Conservation (phyloP, 2,329 filamentous ascomycete species). For the Exophiala sp. region DNA sequence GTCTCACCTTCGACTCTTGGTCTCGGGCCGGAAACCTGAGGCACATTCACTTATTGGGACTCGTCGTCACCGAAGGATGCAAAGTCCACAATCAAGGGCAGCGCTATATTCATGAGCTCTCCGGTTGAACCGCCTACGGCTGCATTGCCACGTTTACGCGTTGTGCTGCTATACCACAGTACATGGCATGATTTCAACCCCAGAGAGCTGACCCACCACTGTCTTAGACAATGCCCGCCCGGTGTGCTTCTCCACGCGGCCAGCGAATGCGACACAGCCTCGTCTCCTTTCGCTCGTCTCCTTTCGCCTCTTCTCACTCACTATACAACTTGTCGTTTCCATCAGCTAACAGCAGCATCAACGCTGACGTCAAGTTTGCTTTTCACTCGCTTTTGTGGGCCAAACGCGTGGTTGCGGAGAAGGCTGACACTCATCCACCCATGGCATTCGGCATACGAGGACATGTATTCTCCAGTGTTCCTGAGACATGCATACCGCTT, state of each 20-base stretch:
- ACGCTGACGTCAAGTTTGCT: neutral
- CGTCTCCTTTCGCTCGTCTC: neutral
- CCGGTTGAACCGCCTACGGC: neutral
- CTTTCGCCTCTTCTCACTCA: too few relatives aligned
- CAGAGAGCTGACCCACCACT: neutral
- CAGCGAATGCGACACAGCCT: neutral
- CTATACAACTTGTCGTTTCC: neutral
- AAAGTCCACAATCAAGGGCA: neutral
- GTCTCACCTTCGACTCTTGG: too few relatives aligned
- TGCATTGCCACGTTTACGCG: neutral
- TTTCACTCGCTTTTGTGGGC: neutral
- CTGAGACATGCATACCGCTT: constrained; percentile 3
- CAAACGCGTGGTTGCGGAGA: constrained; percentile 1
- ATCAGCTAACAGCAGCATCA: neutral
- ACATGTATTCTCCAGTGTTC: neutral
- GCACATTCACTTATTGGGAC: too few relatives aligned
- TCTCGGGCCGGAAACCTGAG: too few relatives aligned
- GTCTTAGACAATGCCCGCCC: neutral
- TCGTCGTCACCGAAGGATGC: neutral
- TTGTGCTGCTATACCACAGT: neutral
- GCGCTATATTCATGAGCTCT: neutral
- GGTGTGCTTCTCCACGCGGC: neutral
- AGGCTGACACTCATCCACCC: neutral
- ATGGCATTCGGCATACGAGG: neutral
- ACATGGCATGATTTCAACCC: neutral